Evolutionary conservation across 345 rosid species (phyloP), one percentile per base, ranked within the genome.

Genomic region (Gossypium anomalum): DNA sequence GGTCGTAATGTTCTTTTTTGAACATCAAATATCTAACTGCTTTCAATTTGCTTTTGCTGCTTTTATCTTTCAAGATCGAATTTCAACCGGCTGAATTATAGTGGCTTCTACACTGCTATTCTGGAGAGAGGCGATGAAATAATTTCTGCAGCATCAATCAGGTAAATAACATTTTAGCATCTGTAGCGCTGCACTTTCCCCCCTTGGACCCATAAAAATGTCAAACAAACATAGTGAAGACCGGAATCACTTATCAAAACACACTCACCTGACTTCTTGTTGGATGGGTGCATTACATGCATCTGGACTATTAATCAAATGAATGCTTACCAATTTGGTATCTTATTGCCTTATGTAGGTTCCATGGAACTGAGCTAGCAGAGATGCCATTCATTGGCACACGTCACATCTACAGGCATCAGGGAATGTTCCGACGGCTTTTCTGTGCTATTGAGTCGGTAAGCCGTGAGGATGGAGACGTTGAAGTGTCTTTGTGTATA

Each of bases 371-470:
- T 69, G 70, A 75, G 72, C 76, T 92, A 70, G 98, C 94, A 80
- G 98, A 93, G 87, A 93, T 93, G 98, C 95, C 97, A 5, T 93
- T 90, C 82, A 90, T 93, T 80, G 98, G 95, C 75, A 92, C 97
- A 49, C 96, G 98, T 11, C 89, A 89, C 78, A 77, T 83, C 57
- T 93, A 92, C 78, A 86, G 97, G 85, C 90, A 87, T 61, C 96
- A 92, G 82, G 94, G 97, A 76, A 91, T 93, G 97, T 93, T 97
- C 69, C 92, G 93, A 34, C 89, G 89, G 72, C 97, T 93, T 77
- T 89, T 90, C 67, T 57, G 72, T 66, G 97, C 89, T 67, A 87
- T 93, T 74, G 91, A 93, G 80, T 83, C 81, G 20, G 97, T 91
- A 89, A 77, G 91, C 70, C 73, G 34, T 41, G 20, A 71, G 22